Evolutionary conservation across 2,329 filamentous ascomycete species (phyloP).

Genomic region (Aspergillus fructus): DNA sequence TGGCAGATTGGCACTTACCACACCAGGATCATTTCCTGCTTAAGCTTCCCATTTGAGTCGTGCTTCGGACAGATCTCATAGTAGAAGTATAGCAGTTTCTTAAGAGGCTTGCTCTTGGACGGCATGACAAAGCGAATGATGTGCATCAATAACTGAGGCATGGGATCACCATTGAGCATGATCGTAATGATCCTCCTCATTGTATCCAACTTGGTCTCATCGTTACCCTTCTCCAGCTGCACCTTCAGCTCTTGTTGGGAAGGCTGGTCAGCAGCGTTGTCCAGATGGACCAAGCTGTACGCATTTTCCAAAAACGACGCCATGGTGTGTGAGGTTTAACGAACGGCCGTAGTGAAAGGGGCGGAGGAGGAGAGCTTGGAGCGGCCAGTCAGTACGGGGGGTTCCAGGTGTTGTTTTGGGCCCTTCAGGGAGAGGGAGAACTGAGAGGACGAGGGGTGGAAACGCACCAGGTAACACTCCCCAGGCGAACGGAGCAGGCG

Average conservation of each 20-base stretch:
- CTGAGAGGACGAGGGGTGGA: slow-evolving; percentile 13
- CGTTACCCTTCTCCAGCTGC: slow-evolving; percentile 89
- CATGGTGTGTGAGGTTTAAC: slow-evolving; percentile 60
- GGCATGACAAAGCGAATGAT: slow-evolving; percentile 99
- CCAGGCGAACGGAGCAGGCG: slow-evolving; percentile 21
- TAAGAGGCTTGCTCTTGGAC: slow-evolving; percentile 90
- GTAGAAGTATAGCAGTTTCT: slow-evolving; percentile 99
- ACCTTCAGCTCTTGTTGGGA: slow-evolving; percentile 86
- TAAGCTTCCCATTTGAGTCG: slow-evolving; percentile 87
- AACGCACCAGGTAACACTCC: slow-evolving; percentile 31
- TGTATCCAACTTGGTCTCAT: slow-evolving; percentile 89
- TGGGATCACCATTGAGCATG: slow-evolving; percentile 97
- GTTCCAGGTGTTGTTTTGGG: slow-evolving; percentile 28
- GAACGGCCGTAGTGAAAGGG: slow-evolving; percentile 22
- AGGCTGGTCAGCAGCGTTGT: slow-evolving; percentile 93
- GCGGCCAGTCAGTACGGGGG: slow-evolving; percentile 25
- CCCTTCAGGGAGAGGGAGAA: slow-evolving; percentile 13
- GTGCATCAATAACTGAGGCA: slow-evolving; percentile 96
- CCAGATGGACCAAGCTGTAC: slow-evolving; percentile 96
- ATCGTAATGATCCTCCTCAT: slow-evolving; percentile 95
- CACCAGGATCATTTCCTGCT: slow-evolving; percentile 99
- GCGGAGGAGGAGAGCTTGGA: slow-evolving; percentile 31
- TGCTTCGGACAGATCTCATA: slow-evolving; percentile 98
- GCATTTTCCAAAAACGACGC: slow-evolving; percentile 90
- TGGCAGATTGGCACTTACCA: slow-evolving; percentile 61